Base-by-base conservation (phyloP, 805 yeast genomes). In the Candida tibetensis region DNA sequence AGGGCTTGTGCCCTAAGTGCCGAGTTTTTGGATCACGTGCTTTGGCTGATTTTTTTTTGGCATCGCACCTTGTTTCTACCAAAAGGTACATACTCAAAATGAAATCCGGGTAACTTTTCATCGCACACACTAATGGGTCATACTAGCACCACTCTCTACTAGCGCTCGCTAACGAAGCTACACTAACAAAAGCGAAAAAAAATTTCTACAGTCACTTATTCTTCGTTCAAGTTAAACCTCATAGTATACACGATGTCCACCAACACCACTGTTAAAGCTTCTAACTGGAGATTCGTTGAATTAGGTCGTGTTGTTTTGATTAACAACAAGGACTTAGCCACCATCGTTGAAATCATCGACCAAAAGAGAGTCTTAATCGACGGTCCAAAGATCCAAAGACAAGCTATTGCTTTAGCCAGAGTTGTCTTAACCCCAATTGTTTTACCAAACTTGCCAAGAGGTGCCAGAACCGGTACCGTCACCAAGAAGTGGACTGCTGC, bases 241-340 rank as follows among this genome's bases (percentile, higher is more conserved):
- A 31, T 37, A 31, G 34, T 37, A 37, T 29, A 29, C 18, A 31
- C 36, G 36, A 62, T 62, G 66, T 62, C 68, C 46, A 41, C 59
- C 40, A 49, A 56, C 52, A 51, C 88, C 69, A 73, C 85, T 70
- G 93, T 93, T 73, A 85, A 87, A 79, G 86, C 95, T 71, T 79
- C 95, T 72, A 86, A 86, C 91, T 93, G 98, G 98, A 88, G 96
- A 86, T 82, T 81, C 69, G 99, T 93, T 72, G 96, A 91, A 82
- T 86, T 90, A 69, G 99, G 99, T 74, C 96, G 99, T 80, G 86
- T 93, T 70, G 96, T 90, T 72, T 84, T 91, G 68, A 70, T 91
- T 69, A 55, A 66, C 69, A 79, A 81, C 83, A 79, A 83, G 74
- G 86, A 88, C 76, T 82, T 93, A 69, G 99, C 98, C 64, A 77